Evolutionary conservation across 768 basidiomycete species (phyloP), one percentile per base, ranked within the genome.

Genomic region (Agaricus subrufescens): DNA sequence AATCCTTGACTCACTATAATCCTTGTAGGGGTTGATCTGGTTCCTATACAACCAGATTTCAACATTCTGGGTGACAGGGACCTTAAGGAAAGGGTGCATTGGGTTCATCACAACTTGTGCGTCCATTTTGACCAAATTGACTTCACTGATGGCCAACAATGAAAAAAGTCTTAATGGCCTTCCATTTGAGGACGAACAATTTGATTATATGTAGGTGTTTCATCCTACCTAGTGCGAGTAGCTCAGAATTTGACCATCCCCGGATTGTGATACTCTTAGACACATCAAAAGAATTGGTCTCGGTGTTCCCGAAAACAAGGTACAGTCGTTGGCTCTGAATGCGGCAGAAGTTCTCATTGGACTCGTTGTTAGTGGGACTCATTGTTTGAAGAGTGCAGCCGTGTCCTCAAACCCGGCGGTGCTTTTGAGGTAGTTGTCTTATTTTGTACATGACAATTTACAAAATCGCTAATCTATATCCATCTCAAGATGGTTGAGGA

Each of bases 251-350:
- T 34, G 11, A 34, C 11, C 2, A 29, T 9, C 19, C 27, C 34
- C 10, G 23, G 15, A 6, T 4, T 12, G 15, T 11, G 4, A 31
- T 11, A 25, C 25, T 11, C 58, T 54, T 60, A 88, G 86, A 43
- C 86, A 87, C 64, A 73, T 87, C 60, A 86, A 86, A 62, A 78
- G 87, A 6, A 82, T 91, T 46, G 83, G 86, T 1, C 76, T 85
- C 25, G 88, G 87, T 39, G 84, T 91, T 42, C 89, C 89, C 12
- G 87, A 90, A 63, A 78, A 89, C 66, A 86, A 84, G 73, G 86
- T 87, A 46, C 4, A 11, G 3, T 5, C 19, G 40, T 44, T 4
- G 10, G 46, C 23, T 29, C 25, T 23, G 31, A 49, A 42, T 43
- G 29, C 39, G 29, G 37, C 8, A 12, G 15, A 5, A 8, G 39